Base-by-base conservation (phyloP, 177 flowering plant genomes). In the Vitis hybrid region DNA sequence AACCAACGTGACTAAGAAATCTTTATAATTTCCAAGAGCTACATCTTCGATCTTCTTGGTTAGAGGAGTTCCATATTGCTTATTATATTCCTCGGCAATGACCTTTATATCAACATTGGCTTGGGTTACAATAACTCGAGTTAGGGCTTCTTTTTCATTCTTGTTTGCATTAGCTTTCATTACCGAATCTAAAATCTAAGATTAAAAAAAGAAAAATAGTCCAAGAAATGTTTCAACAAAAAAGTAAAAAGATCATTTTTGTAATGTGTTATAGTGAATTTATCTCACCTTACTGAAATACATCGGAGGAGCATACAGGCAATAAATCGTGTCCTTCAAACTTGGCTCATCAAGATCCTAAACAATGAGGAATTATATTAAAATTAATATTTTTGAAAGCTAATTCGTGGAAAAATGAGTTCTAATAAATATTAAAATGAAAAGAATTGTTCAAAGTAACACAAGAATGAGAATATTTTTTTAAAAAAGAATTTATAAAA, bases 11-110 rank as follows among this genome's bases (percentile, higher is more conserved):
- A 89, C 84, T 85, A 93, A 74, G 80, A 91, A 85, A 21, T 91
- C 92, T 77, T 78, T 90, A 67, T 82, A 91, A 78, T 80, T 88
- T 33, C 97, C 98, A 33, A 73, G 70, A 60, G 84, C 76, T 8
- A 50, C 72, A 3, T 77, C 85, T 60, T 81, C 82, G 45, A 93
- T 84, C 75, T 81, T 89, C 56, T 79, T 10, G 5, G 79, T 21
- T 18, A 91, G 67, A 33, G 84, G 22, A 71, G 79, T 80, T 21
- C 89, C 90, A 74, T 72, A 79, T 31, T 53, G 61, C 14, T 74
- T 75, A 4, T 74, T 29, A 74, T 70, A 92, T 62, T 78, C 89
- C 53, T 82, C 90, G 33, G 72, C 72, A 61, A 90, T 88, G 70
- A 74, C 82, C 76, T 80, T 85, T 72, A 89, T 77, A 31, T 89